Base-by-base conservation (phyloP, 768 basidiomycete species). In the Amanita thiersii region DNA sequence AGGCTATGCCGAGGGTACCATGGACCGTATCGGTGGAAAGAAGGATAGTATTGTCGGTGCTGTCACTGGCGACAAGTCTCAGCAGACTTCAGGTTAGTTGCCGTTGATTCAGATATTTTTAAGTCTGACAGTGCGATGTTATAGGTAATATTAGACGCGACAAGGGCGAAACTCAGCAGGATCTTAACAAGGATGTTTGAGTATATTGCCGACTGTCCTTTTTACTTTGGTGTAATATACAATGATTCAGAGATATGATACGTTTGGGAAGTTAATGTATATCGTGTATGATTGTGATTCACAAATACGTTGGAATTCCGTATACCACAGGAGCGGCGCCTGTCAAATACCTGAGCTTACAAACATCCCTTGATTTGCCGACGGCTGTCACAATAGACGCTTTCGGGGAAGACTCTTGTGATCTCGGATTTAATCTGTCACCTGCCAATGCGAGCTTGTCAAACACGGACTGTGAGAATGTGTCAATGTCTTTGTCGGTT, bases 401-500 rank as follows among this genome's bases (percentile, higher is more conserved):
- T 53, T 64, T 43, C 15, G 40, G 9, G 18, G 15, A 36, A 41
- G 33, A 41, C 19, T 43, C 4, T 12, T 21, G 39, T 47, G 46
- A 54, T 49, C 18, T 21, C 47, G 53, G 14, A 62, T 51, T 4
- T 56, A 53, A n/a, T 59, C 56, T n/a, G 19, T 19, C 29, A 2
- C 56, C 55, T 9, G 52, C 62, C 41, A 97, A 64, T 1, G 65
- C 64, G 19, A 94, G 58, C 49, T 78, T 74, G 48, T 81, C 79
- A 51, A 96, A 83, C 11, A 96, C 91, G 0, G 81, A 66, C 47
- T 83, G 77, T 2, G 92, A 84, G 48, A 96, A 79, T 50, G 86
- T 86, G 68, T 99, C 94, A 52, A 98, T 94, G 55, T 99, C 96
- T 34, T 82, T 76, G 65, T 99, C 96, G 0, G 94, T 98, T 5